phyloP scores from a whole-genome alignment of 164 flowering plant species.

The Malania oleifera region DNA sequence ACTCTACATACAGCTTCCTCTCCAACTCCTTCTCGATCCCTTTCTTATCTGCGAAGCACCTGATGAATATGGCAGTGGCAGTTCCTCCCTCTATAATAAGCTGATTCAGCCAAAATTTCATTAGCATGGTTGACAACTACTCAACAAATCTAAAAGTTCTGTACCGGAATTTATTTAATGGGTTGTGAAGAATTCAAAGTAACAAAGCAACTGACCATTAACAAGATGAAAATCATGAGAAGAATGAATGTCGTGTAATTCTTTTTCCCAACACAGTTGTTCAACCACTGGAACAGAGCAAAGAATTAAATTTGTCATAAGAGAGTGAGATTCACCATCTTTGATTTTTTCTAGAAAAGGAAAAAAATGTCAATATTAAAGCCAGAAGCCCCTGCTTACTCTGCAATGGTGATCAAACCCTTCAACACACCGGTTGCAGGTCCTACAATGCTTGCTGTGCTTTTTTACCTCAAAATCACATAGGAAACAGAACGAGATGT shows the following conservation, averaged over 20 bases:
- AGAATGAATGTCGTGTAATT: conserved; percentile 89
- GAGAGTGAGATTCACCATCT: background rate
- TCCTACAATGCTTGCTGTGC: conserved; percentile 91
- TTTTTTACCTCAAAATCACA: conserved; percentile 88
- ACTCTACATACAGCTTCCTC: conserved; percentile 44
- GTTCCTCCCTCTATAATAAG: conserved; percentile 79
- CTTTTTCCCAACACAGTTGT: conserved; percentile 90
- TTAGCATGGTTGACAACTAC: background rate
- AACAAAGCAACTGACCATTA: conserved; percentile 56
- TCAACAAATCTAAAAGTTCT: background rate
- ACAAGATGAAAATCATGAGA: conserved; percentile 63
- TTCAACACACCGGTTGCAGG: conserved; percentile 91
- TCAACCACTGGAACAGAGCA: conserved; percentile 69
- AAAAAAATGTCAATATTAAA: background rate
- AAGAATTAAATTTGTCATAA: background rate
- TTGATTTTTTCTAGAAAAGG: background rate
- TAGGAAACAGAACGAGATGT: conserved; percentile 65
- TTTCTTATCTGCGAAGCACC: conserved; percentile 76
- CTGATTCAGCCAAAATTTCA: conserved; percentile 30
- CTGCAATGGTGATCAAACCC: conserved; percentile 99
- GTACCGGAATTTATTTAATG: background rate
- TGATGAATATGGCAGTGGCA: conserved; percentile 72
- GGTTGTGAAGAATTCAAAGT: background rate
- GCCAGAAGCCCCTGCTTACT: conserved; percentile 30
- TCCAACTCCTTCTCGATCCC: conserved; percentile 62